Evolutionary conservation across 2,329 filamentous ascomycete species (phyloP), one percentile per base, ranked within the genome.

Genomic region (Diaporthe caulivora): DNA sequence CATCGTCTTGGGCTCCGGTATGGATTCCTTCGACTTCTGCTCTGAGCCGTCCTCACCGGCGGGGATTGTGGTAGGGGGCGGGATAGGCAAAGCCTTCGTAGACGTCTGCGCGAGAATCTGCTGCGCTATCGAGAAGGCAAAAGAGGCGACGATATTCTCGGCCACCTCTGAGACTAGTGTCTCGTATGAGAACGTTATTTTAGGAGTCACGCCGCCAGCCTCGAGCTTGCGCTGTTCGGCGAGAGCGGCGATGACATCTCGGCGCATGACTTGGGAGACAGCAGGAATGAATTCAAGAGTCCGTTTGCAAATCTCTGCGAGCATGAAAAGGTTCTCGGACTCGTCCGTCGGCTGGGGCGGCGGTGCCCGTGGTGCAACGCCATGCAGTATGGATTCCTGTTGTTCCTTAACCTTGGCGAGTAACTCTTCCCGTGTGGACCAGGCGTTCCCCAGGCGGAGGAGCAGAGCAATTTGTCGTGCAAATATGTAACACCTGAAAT

Each of bases 401-500:
- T 92, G 90, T 76, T 91, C 90, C 76, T 87, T 89, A 10, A 92
- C 84, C 79, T 91, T 91, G 13, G 87, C 87, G 1, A 92, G 80
- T 0, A 92, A 83, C 78, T 93, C 91, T 76, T 92, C 90, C 49
- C 88, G 82, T 0, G 90, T 90, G 2, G 89, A 91, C 82, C 84
- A 89, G 0, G 90, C 90, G 79, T 96, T 97, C n/a, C 94, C 95
- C 1, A 97, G 88, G 6, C 95, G 90, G 17, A 98, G 87, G 1
- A 98, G 87, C 0, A 99, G 84, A 3, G 93, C 90, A 75, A 98
- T 91, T 79, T 99, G 96, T 31, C 97, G 90, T 3, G 95, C 92
- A 81, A 98, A 99, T 17, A 99, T 92, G 81, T 99, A 99, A 77
- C 93, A 94, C 65, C 94, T 89, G 81, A 99, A 98, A 82, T 99